phyloP scores from a whole-genome alignment of 768 basidiomycete species.

The Serendipita sp. region DNA sequence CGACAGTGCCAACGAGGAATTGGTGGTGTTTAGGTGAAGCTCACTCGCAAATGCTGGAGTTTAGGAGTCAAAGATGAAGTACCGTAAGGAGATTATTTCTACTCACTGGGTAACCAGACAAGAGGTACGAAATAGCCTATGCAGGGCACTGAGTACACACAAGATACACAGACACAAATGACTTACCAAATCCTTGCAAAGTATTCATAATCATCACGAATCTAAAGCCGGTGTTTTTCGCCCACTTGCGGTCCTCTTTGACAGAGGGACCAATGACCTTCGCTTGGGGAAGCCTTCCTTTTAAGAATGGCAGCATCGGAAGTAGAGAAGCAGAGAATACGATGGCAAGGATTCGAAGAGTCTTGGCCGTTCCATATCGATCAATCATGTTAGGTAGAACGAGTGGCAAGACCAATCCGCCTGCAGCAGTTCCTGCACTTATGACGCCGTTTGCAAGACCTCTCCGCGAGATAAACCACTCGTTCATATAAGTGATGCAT shows the following conservation, averaged over 20 bases:
- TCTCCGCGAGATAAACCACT: slow-evolving; percentile 20
- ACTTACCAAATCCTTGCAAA: not conserved
- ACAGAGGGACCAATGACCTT: not conserved
- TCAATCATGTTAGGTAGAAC: not conserved
- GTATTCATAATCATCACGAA: slow-evolving; percentile 4
- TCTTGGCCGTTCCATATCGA: not conserved
- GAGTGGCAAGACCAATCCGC: not conserved
- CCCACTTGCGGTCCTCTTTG: not conserved
- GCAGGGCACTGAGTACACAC: not conserved
- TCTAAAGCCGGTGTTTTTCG: not conserved
- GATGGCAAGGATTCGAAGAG: slow-evolving; percentile 6
- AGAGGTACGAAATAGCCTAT: slow-evolving; percentile 6
- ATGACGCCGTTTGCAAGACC: slow-evolving; percentile 21
- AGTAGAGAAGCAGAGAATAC: not conserved
- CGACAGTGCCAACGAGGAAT: not conserved
- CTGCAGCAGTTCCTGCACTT: slow-evolving; percentile 14
- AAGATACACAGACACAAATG: not conserved
- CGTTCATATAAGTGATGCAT: slow-evolving; percentile 17
- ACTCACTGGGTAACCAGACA: slow-evolving; percentile 7
- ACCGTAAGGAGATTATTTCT: not conserved
- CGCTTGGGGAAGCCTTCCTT: not conserved
- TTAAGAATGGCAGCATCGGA: not conserved
- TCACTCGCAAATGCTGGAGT: slow-evolving; percentile 3
- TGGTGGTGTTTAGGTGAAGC: not conserved
- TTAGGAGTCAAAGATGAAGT: not conserved